Base-by-base conservation (phyloP, 805 yeast genomes). In the Torulaspora franciscae region DNA sequence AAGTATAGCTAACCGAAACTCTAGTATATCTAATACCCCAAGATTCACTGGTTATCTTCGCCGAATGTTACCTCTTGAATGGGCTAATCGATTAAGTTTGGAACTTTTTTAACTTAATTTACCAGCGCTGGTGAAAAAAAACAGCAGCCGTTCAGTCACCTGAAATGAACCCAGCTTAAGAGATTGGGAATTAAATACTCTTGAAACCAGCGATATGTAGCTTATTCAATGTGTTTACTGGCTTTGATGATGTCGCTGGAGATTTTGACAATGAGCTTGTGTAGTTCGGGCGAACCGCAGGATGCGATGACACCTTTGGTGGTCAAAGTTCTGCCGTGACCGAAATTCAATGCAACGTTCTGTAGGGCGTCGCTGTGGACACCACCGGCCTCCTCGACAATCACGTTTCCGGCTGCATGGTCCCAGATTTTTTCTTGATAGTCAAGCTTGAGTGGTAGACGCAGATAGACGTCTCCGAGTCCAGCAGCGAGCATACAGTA, bases 391-490 rank as follows among this genome's bases (percentile, higher is more conserved):
- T 95, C 99, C 28, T 76, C 73, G 37, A 95, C 81, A 49, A 93
- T 74, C 10, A 91, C 73, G 58, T 85, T 83, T 3, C 99, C 99
- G 1, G 97, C 95, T 14, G 98, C 98, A 64, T 93, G 99, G 67
- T 93, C 99, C 98, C 99, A 93, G 48, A 93, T 89, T 67, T 93
- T 93, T 64, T 93, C 99, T 56, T 86, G 76, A 64, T 90, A 93
- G 2, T 76, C 67, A 41, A 79, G 72, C 52, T 75, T 80, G 37
- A 82, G 79, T 10, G 99, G 99, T 47, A 95, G 69, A 55, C 99
- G 81, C 49, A 93, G 71, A 58, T 95, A 93, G 10, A 93, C 76
- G 57, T 93, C 97, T 3, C 96, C 98, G 45, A 84, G 83, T 28
- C 99, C 99, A 50, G 83, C 75, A 8, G 97, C 81, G 37, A 93